These are phyloP conservation scores for Aspergillus sclerotialis DNA, from an alignment of 2,329 filamentous ascomycete species.

Conservation along the genomic window DNA sequence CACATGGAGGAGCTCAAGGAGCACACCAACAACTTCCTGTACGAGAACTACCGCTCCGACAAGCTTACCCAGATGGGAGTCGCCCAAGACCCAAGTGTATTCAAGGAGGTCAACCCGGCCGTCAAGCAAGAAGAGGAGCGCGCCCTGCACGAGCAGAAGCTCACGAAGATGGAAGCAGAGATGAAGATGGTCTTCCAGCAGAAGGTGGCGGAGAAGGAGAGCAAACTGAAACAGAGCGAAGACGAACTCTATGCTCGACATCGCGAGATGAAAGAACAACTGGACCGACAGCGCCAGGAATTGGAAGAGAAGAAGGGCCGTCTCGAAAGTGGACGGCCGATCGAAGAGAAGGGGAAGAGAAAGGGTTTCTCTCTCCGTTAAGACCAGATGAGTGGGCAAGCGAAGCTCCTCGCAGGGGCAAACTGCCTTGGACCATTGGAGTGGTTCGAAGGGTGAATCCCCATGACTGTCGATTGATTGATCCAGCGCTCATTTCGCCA, in stretches of 20 bases:
- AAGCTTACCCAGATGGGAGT: slow-evolving; percentile 99
- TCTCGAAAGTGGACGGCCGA: slow-evolving; percentile 86
- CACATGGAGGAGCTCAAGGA: slow-evolving; percentile 99
- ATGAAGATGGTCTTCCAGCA: slow-evolving; percentile 99
- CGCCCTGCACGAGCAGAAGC: slow-evolving; percentile 96
- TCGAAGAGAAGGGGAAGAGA: slow-evolving; percentile 97
- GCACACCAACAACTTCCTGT: slow-evolving; percentile 97
- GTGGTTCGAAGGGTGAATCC: slow-evolving; percentile 4
- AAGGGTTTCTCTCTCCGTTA: slow-evolving; percentile 99
- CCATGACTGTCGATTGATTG: slow-evolving; percentile 21
- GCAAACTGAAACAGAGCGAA: slow-evolving; percentile 98
- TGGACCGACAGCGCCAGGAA: slow-evolving; percentile 88
- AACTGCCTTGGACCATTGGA: no score
- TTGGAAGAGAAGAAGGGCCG: slow-evolving; percentile 97
- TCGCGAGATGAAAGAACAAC: slow-evolving; percentile 99
- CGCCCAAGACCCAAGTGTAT: slow-evolving; percentile 95
- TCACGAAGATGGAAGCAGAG: slow-evolving; percentile 99
- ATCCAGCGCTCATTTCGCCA: slow-evolving; percentile 17
- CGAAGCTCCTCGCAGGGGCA: no score
- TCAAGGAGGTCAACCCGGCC: slow-evolving; percentile 99
- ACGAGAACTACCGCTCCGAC: slow-evolving; percentile 99
- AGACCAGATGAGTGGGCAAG: slow-evolving; percentile 27
- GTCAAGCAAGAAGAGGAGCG: slow-evolving; percentile 99
- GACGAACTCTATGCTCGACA: slow-evolving; percentile 97
- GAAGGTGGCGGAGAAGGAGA: slow-evolving; percentile 99